Conservation (phyloP, 306 rosid genomes). For the Bauhinia variegata region DNA sequence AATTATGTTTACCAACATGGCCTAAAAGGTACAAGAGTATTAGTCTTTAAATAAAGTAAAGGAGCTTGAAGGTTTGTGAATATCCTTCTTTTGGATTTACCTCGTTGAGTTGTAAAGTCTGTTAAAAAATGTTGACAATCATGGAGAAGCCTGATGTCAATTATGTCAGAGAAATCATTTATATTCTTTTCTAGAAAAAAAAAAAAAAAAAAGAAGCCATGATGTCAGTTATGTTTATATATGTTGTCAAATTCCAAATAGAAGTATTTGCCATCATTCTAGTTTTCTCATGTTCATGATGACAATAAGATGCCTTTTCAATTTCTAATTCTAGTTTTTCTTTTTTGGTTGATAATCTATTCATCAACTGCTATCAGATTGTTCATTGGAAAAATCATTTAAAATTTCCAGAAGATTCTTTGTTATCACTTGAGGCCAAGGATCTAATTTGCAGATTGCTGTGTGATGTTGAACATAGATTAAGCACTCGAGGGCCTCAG, state of each 20-base stretch:
- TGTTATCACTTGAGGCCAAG: slow-evolving; percentile 81
- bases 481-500: slow-evolving; percentile 80
- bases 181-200: neutral
- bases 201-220: too few relatives aligned
- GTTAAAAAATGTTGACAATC: neutral
- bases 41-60: neutral
- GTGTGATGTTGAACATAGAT: slow-evolving; percentile 90
- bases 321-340: neutral
- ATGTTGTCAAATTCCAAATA: neutral
- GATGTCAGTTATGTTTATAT: neutral
- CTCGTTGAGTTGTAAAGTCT: neutral
- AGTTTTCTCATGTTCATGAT: neutral
- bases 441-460: slow-evolving; percentile 91
- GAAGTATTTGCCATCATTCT: neutral
- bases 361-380: slow-evolving; percentile 64
- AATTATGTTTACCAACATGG: neutral
- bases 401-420: slow-evolving; percentile 86
- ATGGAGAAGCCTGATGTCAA: neutral
- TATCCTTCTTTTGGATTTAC: neutral
- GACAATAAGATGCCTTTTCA: too few relatives aligned
- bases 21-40: neutral
- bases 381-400: slow-evolving; percentile 96
- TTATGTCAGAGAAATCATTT: neutral
- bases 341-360: slow-evolving; percentile 30
- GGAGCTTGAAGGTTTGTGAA: neutral